A percentile compares a stretch with the other conserved stretches of the same genome.
These are phyloP conservation scores for Daedaleopsis nitida DNA, from an alignment of 768 basidiomycete genomes.

Conservation along the genomic window DNA sequence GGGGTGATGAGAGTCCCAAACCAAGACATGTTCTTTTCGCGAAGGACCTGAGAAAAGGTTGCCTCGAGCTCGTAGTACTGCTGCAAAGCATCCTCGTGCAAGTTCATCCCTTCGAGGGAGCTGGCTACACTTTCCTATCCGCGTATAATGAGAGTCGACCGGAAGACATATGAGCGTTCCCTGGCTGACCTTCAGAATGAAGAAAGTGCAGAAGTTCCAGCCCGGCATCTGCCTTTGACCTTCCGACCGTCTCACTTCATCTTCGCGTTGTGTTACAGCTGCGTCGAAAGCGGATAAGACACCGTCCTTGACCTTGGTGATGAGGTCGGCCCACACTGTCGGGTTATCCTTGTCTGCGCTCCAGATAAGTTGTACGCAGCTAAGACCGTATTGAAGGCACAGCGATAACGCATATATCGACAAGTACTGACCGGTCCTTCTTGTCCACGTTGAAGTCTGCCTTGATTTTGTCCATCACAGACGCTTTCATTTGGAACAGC, in stretches of 20 bases:
- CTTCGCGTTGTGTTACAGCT: conserved; percentile 77
- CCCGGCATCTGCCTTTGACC: conserved; percentile 90
- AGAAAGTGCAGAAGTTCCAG: conserved; percentile 99
- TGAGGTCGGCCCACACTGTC: conserved; percentile 83
- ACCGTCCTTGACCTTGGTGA: conserved; percentile 88
- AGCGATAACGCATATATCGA: conserved; percentile 5
- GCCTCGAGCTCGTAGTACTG: conserved; percentile 93
- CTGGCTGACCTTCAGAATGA: conserved; percentile 80
- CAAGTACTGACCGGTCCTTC: conserved; percentile 66
- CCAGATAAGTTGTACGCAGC: conserved; percentile 85
- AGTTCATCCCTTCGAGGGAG: conserved; percentile 88
- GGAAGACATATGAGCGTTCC: background rate
- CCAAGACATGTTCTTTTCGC: conserved; percentile 88
- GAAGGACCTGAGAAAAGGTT: conserved; percentile 71
- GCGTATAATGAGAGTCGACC: background rate
- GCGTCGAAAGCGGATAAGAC: conserved; percentile 82
- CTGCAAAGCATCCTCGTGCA: conserved; percentile 85
- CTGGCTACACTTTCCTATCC: conserved; percentile 88
- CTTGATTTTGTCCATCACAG: conserved; percentile 86
- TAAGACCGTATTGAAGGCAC: conserved; percentile 32
- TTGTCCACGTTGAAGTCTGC: conserved; percentile 92
- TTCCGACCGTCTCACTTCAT: conserved; percentile 89
- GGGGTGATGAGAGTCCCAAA: conserved; percentile 84
- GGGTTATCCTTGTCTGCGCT: conserved; percentile 72
- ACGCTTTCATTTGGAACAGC: conserved; percentile 83